These are phyloP conservation scores for Cordyceps cateniannulata DNA, from an alignment of 2,329 filamentous ascomycete genomes.

Conservation along the genomic window DNA sequence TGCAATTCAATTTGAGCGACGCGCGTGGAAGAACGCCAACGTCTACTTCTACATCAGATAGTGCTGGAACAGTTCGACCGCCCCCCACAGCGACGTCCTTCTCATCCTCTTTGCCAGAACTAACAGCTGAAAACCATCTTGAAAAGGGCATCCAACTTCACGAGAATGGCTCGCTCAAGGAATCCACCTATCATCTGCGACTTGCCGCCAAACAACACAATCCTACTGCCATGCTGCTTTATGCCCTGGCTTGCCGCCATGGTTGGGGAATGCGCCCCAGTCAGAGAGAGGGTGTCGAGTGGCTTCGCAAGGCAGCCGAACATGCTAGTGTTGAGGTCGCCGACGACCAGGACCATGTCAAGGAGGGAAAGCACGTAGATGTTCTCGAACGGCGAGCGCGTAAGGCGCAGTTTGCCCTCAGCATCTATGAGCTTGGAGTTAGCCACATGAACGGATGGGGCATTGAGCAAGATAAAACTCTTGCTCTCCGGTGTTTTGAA, in stretches of 20 bases:
- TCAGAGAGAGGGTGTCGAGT: constrained; percentile 80
- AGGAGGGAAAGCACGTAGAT: constrained; percentile 59
- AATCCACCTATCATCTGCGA: constrained; percentile 93
- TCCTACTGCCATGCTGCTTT: constrained; percentile 91
- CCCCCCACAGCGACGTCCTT: constrained; percentile 35
- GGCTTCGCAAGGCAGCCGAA: constrained; percentile 88
- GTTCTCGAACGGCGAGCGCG: constrained; percentile 69
- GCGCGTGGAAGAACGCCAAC: constrained; percentile 38
- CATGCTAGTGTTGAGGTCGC: constrained; percentile 75
- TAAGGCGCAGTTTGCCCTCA: constrained; percentile 88
- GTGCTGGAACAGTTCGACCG: constrained; percentile 44
- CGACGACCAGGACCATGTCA: constrained; percentile 64
- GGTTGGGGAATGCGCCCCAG: constrained; percentile 97
- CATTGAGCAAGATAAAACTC: constrained; percentile 80
- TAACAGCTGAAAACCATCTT: constrained; percentile 82
- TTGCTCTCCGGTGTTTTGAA: constrained; percentile 90
- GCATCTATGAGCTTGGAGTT: constrained; percentile 92
- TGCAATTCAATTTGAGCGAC: constrained; percentile 33
- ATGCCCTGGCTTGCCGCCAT: constrained; percentile 89
- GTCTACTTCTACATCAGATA: constrained; percentile 46
- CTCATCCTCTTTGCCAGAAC: constrained; percentile 56
- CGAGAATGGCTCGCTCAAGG: constrained; percentile 77
- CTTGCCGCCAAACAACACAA: constrained; percentile 80
- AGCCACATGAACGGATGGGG: constrained; percentile 99
- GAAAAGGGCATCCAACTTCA: constrained; percentile 86